Percentiles rank a stretch among this genome's conserved stretches.
Conservation (phyloP, 2,329 filamentous ascomycete genomes). For the Alternaria conjuncta region DNA sequence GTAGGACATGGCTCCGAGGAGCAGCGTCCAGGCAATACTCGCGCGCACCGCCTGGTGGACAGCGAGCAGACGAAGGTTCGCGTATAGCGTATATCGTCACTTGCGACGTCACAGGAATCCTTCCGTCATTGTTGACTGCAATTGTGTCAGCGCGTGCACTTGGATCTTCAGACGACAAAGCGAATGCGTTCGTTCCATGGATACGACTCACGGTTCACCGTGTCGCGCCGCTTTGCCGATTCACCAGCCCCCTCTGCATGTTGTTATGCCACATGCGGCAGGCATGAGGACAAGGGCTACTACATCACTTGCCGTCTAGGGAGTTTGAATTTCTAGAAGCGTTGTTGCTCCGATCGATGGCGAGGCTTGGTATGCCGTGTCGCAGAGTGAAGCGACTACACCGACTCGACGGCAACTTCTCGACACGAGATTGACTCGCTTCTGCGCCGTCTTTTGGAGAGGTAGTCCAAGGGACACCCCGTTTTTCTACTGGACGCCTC, state of each 20-base stretch:
- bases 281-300: conserved; percentile 1
- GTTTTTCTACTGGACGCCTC: conserved; percentile 13
- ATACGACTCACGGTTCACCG: conserved; percentile 4
- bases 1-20: conserved; percentile 1
- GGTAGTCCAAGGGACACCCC: neutral
- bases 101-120: conserved; percentile 1
- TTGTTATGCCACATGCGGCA: conserved; percentile 3
- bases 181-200: neutral
- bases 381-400: conserved; percentile 25
- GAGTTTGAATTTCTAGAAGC: conserved; percentile 1
- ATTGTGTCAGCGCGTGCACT: neutral
- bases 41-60: conserved; percentile 1
- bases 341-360: conserved; percentile 7
- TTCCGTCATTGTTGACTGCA: neutral
- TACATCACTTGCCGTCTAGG: neutral
- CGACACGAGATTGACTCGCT: conserved; percentile 18
- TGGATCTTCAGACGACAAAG: neutral
- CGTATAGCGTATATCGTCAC: conserved; percentile 5
- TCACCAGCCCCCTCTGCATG: neutral
- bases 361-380: conserved; percentile 13
- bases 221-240: conserved; percentile 7
- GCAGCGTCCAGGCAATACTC: neutral
- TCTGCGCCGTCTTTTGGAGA: neutral
- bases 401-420: conserved; percentile 27
- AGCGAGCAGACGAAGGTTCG: conserved; percentile 1